phyloP scores from a whole-genome alignment of 352 stramenopile genomes.

The Plasmopara muralis region DNA sequence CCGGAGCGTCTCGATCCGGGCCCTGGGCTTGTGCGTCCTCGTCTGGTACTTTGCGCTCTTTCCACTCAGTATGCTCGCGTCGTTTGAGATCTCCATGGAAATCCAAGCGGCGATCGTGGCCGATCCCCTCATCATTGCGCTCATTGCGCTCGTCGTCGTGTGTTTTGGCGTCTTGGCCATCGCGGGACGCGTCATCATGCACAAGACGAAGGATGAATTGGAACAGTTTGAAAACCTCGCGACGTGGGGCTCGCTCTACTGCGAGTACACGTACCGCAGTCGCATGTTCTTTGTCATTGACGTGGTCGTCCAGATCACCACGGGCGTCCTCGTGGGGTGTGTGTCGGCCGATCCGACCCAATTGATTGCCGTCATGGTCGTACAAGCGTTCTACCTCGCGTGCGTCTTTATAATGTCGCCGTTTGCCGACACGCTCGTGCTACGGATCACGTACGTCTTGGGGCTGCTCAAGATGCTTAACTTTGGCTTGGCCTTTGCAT shows the following conservation, averaged over 20 bases:
- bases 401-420: conserved; percentile 38
- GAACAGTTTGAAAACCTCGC: conserved; percentile 52
- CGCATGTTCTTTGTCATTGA: conserved; percentile 64
- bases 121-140: conserved; percentile 29
- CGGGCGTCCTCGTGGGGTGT: conserved; percentile 47
- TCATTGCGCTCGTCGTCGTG: conserved; percentile 37
- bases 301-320: conserved; percentile 47
- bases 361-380: conserved; percentile 42
- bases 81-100: conserved; percentile 71
- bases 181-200: conserved; percentile 43
- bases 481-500: conserved; percentile 49
- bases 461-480: conserved; percentile 51
- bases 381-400: conserved; percentile 48
- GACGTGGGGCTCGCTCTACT: conserved; percentile 58
- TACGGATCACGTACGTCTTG: conserved; percentile 45
- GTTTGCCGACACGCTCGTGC: conserved; percentile 33
- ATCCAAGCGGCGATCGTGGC: conserved; percentile 25
- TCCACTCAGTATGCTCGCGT: conserved; percentile 51
- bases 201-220: conserved; percentile 48
- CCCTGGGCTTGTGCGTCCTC: conserved; percentile 53
- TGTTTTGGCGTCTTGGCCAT: conserved; percentile 46
- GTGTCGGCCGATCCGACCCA: conserved; percentile 49
- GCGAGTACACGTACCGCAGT: conserved; percentile 47
- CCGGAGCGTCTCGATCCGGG: conserved; percentile 51
- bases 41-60: conserved; percentile 60